Base-by-base conservation (phyloP, 2,329 filamentous ascomycete species). In the Fusarium secorum region DNA sequence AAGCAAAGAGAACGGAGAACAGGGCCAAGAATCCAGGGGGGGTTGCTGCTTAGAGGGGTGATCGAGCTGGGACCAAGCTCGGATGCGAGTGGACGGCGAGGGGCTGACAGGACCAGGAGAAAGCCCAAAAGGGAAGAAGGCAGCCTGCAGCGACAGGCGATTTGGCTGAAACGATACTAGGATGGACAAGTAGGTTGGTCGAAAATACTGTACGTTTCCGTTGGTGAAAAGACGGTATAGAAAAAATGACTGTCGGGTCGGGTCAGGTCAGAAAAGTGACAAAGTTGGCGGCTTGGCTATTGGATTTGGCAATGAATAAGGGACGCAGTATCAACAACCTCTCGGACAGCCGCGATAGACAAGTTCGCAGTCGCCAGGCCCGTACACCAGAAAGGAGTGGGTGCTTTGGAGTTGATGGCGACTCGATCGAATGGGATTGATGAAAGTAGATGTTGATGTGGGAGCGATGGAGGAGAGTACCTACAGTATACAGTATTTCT, bases 21-120 rank as follows among this genome's bases (percentile, higher is more conserved):
- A 72, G 48, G 62, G 64, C 48, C 55, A 56, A 67, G 62, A 64
- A 67, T 70, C 69, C 66, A 67, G 70, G 70, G 70, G 68, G 45
- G 45, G 49, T 38, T 67, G 51, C 22, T 68, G 67, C 32, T 70
- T 60, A 66, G 69, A 72, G 70, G 70, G 70, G 69, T 54, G 69
- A 56, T 65, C 42, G 33, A 58, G 51, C 61, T 72, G 61, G 70
- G 70, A 64, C 67, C 69, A 72, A 55, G 70, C 52, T 61, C 52
- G 53, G 65, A 70, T 67, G 62, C 65, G 69, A 64, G 69, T 70
- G 70, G 66, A 70, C 54, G 69, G 58, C 69, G 69, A 72, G 70
- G 70, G 70, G 61, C 55, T 70, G 65, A 72, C 49, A 70, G 56
- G 56, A 61, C 61, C 38, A 66, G 42, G 55, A 64, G n/a, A 46